Evolutionary conservation across 768 basidiomycete species (phyloP), one percentile per base, ranked within the genome.

Genomic region (Phaeotremella skinneri): DNA sequence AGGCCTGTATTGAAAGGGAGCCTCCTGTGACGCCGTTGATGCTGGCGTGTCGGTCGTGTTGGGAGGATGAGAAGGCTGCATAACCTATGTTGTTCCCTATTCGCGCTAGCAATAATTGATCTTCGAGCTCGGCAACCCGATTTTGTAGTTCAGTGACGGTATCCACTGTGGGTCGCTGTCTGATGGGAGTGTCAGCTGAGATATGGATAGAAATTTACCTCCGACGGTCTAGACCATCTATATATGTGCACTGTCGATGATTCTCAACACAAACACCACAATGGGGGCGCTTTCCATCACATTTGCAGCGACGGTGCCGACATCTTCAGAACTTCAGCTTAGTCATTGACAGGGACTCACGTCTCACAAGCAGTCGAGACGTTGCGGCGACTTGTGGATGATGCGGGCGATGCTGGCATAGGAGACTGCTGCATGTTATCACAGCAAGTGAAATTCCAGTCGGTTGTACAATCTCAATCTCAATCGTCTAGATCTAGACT

Each of bases 11-110:
- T 13, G 43, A 14, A 7, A 45, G 20, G 6, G 43, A 45, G 13
- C 43, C 43, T 13, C 43, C 43, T 20, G 43, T 45, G 7, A 45
- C 43, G 6, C 43, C 43, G 20, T 45, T 45, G 20, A 45, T 45
- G 20, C 43, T 45, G 21, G 43, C 43, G 20, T 45, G 43, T 14
- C 43, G 43, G 23, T 45, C 43, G 20, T 45, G 43, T 45, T 45
- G 43, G 23, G 43, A 45, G 43, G 43, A 45, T 9, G 43, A 45
- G 11, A 21, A 45, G 6, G 43, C 43, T 13, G 43, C 13, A 21
- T 45, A 45, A 45, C 43, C 43, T 7, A 45, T 45, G 9, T 21
- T 20, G 23, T 13, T 13, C 21, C 21, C 43, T 23, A 45, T 45
- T 23, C 21, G 7, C 7, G 43, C 43, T 23, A 45, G 23, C 11